Evolutionary conservation across 192 early-diverging fungal genomes (phyloP).

Genomic region (Podila horticola): DNA sequence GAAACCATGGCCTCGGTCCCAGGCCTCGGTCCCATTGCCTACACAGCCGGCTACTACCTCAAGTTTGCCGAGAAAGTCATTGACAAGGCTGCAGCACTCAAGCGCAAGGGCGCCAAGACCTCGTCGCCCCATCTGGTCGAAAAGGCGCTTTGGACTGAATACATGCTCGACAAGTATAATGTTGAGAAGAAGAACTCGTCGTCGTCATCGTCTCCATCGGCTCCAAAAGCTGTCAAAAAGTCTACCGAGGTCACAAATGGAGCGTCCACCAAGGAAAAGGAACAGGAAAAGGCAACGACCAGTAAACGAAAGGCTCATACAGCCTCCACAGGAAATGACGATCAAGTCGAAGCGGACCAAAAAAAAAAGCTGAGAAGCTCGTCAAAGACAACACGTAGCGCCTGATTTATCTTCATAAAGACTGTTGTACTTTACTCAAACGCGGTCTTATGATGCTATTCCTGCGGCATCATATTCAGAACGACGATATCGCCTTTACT

Average conservation of each 20-base stretch:
- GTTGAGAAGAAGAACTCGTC: not conserved
- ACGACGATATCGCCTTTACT: slow-evolving; percentile 49
- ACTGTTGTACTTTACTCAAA: too few relatives aligned
- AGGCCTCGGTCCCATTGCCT: slow-evolving; percentile 40
- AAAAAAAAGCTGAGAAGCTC: too few relatives aligned
- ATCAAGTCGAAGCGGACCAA: too few relatives aligned
- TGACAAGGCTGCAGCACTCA: slow-evolving; percentile 25
- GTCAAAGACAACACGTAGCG: too few relatives aligned
- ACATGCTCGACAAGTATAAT: slow-evolving; percentile 30
- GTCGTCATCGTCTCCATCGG: not conserved
- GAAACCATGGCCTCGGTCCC: slow-evolving; percentile 51
- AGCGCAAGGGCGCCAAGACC: slow-evolving; percentile 2
- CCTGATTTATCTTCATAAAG: too few relatives aligned
- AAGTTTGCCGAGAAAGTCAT: slow-evolving; percentile 45
- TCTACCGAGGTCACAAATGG: not conserved
- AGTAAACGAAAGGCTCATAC: not conserved
- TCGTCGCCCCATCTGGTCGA: slow-evolving; percentile 38
- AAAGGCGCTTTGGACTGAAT: slow-evolving; percentile 42
- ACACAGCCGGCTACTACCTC: slow-evolving; percentile 41
- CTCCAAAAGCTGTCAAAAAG: not conserved
- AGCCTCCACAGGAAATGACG: not conserved
- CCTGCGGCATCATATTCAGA: slow-evolving; percentile 24
- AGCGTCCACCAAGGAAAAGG: not conserved
- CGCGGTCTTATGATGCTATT: not conserved
- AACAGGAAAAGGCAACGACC: not conserved